These are phyloP conservation scores for Curvularia eragrostidis DNA, from an alignment of 2,329 filamentous ascomycete species.

Conservation along the genomic window DNA sequence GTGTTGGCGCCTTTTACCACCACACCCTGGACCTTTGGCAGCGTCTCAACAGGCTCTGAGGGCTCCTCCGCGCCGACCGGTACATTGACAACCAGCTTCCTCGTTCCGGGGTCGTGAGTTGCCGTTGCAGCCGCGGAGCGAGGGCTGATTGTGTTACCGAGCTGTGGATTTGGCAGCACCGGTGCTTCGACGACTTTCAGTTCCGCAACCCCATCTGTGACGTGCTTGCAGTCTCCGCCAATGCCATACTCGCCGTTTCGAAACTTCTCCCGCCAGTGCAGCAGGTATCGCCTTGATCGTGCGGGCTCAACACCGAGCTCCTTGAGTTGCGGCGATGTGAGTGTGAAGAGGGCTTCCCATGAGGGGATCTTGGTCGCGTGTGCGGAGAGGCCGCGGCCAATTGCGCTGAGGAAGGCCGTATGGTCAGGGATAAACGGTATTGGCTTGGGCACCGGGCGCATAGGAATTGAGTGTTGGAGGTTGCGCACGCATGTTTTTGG, in stretches of 20 bases:
- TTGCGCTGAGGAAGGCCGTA: constrained; percentile 84
- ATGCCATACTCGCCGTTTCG: constrained; percentile 77
- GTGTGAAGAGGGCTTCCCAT: constrained; percentile 88
- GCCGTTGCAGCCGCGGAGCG: constrained; percentile 55
- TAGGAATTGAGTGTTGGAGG: constrained; percentile 51
- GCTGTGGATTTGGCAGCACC: constrained; percentile 38
- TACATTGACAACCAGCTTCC: constrained; percentile 67
- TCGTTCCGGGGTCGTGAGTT: constrained; percentile 61
- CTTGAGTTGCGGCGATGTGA: constrained; percentile 77
- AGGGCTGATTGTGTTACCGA: constrained; percentile 32
- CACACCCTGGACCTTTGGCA: constrained; percentile 68
- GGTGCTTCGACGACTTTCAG: constrained; percentile 65
- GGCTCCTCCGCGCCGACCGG: constrained; percentile 51
- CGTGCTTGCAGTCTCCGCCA: constrained; percentile 80
- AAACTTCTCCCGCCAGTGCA: constrained; percentile 88
- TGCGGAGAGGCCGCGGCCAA: constrained; percentile 83
- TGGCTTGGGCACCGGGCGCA: constrained; percentile 66
- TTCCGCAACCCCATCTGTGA: constrained; percentile 65
- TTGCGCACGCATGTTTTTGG: constrained; percentile 43
- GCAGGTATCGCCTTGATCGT: constrained; percentile 79
- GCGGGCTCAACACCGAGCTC: constrained; percentile 86
- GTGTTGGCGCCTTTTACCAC: constrained; percentile 70
- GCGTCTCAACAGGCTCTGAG: constrained; percentile 52
- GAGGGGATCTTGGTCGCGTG: constrained; percentile 86
- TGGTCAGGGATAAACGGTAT: constrained; percentile 88